These are phyloP conservation scores for Orbilia oligospora DNA, from an alignment of 2,329 filamentous ascomycete genomes.

Conservation along the genomic window DNA sequence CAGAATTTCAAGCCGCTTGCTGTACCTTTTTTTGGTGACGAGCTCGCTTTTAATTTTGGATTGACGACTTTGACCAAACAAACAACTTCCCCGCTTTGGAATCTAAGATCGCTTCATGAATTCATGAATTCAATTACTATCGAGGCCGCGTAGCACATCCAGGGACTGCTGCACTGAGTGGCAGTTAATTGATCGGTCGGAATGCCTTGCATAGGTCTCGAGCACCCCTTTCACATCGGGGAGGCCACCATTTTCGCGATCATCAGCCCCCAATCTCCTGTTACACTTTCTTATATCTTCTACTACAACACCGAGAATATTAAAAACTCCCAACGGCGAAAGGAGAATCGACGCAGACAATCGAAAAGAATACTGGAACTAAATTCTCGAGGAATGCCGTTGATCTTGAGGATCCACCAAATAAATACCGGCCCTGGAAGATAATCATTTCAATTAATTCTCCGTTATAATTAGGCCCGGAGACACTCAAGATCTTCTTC, in stretches of 20 bases:
- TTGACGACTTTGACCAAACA: neutral
- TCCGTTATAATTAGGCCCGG: neutral
- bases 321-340: neutral
- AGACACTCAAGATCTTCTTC: neutral
- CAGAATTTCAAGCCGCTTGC: neutral
- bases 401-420: neutral
- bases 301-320: conserved; percentile 2
- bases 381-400: neutral
- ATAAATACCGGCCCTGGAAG: no score
- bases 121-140: no score
- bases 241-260: neutral
- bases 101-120: conserved; percentile 17
- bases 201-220: conserved; percentile 12
- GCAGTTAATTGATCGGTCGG: neutral
- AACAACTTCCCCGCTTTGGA: conserved; percentile 15
- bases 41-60: neutral
- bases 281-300: neutral
- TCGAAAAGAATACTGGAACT: neutral
- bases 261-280: neutral
- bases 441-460: conserved; percentile 7
- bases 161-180: neutral
- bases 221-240: neutral
- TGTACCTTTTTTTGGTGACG: neutral
- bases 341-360: neutral
- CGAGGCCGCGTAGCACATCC: neutral